Evolutionary conservation across 306 rosid species (phyloP).

Genomic region (Sicyos baderoa): DNA sequence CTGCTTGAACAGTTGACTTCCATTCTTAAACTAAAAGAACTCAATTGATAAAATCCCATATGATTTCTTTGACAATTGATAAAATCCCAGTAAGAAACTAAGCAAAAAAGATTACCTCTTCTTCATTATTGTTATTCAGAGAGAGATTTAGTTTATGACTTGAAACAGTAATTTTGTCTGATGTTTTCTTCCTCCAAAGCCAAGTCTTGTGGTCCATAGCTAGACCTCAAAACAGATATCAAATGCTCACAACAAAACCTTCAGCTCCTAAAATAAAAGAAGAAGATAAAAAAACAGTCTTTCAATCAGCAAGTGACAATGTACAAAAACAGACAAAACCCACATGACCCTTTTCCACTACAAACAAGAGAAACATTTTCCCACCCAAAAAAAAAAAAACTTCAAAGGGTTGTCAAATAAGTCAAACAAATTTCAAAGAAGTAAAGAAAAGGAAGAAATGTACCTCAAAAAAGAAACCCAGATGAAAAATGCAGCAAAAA

Average conservation of each 20-base stretch:
- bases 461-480: background rate
- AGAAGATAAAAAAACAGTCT: too few relatives aligned
- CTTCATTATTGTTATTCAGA: slow-evolving; percentile 47
- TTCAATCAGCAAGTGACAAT: background rate
- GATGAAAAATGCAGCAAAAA: background rate
- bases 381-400: background rate
- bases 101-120: slow-evolving; percentile 37
- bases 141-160: slow-evolving; percentile 33
- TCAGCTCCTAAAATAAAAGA: too few relatives aligned
- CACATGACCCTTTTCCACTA: background rate
- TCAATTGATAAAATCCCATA: background rate
- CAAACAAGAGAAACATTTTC: background rate
- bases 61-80: background rate
- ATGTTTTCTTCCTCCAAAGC: slow-evolving; percentile 77
- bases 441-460: background rate
- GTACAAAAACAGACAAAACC: slow-evolving; percentile 12
- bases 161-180: slow-evolving; percentile 44
- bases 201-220: slow-evolving; percentile 69
- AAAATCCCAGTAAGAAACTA: background rate
- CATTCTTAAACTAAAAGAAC: background rate
- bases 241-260: slow-evolving; percentile 3
- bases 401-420: slow-evolving; percentile 3
- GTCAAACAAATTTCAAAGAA: background rate
- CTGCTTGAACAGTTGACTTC: background rate
- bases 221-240: background rate